A percentile compares a stretch with the other conserved stretches of the same genome.
These are phyloP conservation scores for Penicillium sp. DNA, from an alignment of 2,329 filamentous ascomycete species.

Conservation along the genomic window DNA sequence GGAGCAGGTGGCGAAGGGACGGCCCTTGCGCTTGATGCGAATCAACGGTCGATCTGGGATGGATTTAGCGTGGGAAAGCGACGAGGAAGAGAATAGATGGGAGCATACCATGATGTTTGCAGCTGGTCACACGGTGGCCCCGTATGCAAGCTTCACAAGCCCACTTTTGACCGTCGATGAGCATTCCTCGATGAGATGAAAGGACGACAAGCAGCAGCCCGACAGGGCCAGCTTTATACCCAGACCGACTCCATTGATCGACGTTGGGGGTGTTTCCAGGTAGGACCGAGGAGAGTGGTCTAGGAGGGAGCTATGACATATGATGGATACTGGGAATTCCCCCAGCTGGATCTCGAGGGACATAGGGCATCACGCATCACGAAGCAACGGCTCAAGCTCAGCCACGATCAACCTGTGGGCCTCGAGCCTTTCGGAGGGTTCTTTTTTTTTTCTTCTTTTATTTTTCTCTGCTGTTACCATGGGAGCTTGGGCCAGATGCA, in stretches of 20 bases:
- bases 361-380: conserved; percentile 7
- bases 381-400: neutral
- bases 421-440: conserved; percentile 17
- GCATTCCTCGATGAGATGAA: conserved; percentile 52
- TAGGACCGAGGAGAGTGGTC: conserved; percentile 16
- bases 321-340: conserved; percentile 11
- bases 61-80: neutral
- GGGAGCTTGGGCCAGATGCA: conserved; percentile 15
- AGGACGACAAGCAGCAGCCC: conserved; percentile 4
- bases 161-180: conserved; percentile 92
- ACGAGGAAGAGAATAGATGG: neutral
- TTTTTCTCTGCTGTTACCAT: conserved; percentile 4
- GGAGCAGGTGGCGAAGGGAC: conserved; percentile 90
- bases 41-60: conserved; percentile 76
- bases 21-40: conserved; percentile 95
- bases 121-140: conserved; percentile 95
- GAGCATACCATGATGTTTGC: conserved; percentile 83
- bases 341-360: conserved; percentile 16
- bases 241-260: conserved; percentile 1
- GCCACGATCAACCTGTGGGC: no score
- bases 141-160: conserved; percentile 96
- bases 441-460: neutral
- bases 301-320: conserved; percentile 20
- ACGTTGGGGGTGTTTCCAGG: conserved; percentile 1
- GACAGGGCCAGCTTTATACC: conserved; percentile 21